phyloP scores from a whole-genome alignment of 2,329 filamentous ascomycete genomes.

The Didymella exigua region DNA sequence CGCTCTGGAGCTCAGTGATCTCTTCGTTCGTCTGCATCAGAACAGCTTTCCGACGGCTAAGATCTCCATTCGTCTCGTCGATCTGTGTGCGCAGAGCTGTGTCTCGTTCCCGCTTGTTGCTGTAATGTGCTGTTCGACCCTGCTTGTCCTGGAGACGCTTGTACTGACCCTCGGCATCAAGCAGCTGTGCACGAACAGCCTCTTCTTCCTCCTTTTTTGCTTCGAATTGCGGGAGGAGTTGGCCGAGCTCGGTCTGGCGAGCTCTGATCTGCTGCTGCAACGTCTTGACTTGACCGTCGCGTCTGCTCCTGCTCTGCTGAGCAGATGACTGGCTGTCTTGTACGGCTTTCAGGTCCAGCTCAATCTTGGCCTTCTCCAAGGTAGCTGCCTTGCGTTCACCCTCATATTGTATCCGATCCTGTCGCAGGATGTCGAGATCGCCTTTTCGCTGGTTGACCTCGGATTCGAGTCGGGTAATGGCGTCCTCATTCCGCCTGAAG shows the following conservation, averaged over 20 bases:
- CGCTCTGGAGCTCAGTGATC: conserved; percentile 70
- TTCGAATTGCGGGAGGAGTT: conserved; percentile 78
- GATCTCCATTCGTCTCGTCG: conserved; percentile 74
- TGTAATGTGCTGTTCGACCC: conserved; percentile 84
- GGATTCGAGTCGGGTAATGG: conserved; percentile 75
- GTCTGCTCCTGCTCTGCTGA: conserved; percentile 72
- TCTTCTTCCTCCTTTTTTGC: conserved; percentile 75
- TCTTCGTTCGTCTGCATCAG: conserved; percentile 85
- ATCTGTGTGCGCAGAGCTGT: conserved; percentile 81
- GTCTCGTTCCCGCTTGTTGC: conserved; percentile 86
- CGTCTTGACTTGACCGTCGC: conserved; percentile 72
- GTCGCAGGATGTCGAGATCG: conserved; percentile 80
- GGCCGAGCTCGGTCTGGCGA: conserved; percentile 76
- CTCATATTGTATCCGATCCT: conserved; percentile 86
- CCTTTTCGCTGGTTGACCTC: conserved; percentile 81
- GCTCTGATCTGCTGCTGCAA: conserved; percentile 75
- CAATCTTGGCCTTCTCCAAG: conserved; percentile 79
- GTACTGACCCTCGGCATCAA: conserved; percentile 74
- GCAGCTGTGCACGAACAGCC: conserved; percentile 71
- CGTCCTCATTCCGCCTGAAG: conserved; percentile 78
- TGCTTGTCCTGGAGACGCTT: conserved; percentile 90
- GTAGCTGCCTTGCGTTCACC: conserved; percentile 85
- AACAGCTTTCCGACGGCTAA: conserved; percentile 82
- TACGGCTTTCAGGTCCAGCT: conserved; percentile 81
- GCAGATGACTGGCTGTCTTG: conserved; percentile 81